These are phyloP conservation scores for Trichothecium roseum DNA, from an alignment of 2,329 filamentous ascomycete species.

Conservation along the genomic window DNA sequence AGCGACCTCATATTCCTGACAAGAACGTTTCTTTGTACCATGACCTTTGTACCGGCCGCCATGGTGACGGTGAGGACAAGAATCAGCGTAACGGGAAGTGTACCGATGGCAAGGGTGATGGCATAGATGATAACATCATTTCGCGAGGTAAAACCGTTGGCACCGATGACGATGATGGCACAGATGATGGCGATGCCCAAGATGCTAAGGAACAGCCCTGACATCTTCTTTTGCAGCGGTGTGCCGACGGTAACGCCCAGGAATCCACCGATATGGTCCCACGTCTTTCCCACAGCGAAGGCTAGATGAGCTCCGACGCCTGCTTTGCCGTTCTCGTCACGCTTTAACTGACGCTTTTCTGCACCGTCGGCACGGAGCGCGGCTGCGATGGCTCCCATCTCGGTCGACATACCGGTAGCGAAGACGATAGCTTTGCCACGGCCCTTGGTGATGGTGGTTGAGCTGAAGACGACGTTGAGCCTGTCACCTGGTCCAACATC, in stretches of 20 bases:
- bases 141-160: constrained; percentile 20
- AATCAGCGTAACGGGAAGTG: constrained; percentile 33
- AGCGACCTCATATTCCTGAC: constrained; percentile 34
- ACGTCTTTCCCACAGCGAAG: constrained; percentile 4
- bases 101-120: constrained; percentile 29
- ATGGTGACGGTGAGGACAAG: constrained; percentile 51
- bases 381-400: constrained; percentile 45
- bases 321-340: constrained; percentile 1
- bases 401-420: constrained; percentile 45
- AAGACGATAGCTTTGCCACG: constrained; percentile 46
- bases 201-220: constrained; percentile 54
- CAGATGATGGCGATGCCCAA: constrained; percentile 43
- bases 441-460: constrained; percentile 45
- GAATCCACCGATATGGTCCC: constrained; percentile 21
- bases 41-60: constrained; percentile 37
- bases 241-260: constrained; percentile 46
- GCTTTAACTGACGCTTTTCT: constrained; percentile 3
- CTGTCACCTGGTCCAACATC: constrained; percentile 35
- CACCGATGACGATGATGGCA: constrained; percentile 26
- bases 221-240: constrained; percentile 57
- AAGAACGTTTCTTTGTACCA: constrained; percentile 37
- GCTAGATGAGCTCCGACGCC: constrained; percentile 4
- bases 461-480: constrained; percentile 45
- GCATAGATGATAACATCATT: constrained; percentile 28
- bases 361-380: constrained; percentile 17